These are phyloP conservation scores for Eutrema japonicum DNA, from an alignment of 345 rosid genomes.

Conservation along the genomic window DNA sequence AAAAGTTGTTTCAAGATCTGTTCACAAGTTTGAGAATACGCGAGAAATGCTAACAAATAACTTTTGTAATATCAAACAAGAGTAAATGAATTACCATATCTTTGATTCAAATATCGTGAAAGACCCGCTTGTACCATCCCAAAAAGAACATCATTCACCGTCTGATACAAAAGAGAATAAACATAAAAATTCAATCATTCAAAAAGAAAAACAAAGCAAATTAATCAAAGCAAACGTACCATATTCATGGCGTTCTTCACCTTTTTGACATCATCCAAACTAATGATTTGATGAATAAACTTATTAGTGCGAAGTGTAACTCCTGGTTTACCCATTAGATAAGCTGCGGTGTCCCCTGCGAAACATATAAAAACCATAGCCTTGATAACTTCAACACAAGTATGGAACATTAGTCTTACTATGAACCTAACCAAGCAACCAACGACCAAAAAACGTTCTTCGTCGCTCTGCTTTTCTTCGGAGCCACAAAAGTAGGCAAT, in stretches of 20 bases:
- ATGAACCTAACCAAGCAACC: conserved; percentile 47
- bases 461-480: conserved; percentile 4
- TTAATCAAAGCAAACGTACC: conserved; percentile 10
- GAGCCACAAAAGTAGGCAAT: conserved; percentile 46
- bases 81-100: conserved; percentile 46
- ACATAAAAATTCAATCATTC: too few species aligned
- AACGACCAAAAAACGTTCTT: conserved; percentile 24
- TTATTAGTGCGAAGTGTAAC: conserved; percentile 22
- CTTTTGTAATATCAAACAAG: not conserved
- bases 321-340: conserved; percentile 44
- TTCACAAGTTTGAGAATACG: not conserved
- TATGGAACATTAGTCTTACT: conserved; percentile 50
- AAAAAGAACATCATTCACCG: conserved; percentile 67
- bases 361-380: conserved; percentile 38
- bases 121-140: conserved; percentile 69
- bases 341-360: conserved; percentile 43
- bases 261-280: conserved; percentile 61
- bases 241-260: conserved; percentile 30
- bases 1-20: not conserved
- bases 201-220: not conserved
- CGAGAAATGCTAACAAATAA: not conserved
- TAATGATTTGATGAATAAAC: conserved; percentile 49
- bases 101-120: conserved; percentile 55
- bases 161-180: conserved; percentile 41
- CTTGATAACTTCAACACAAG: conserved; percentile 49